Evolutionary conservation across 495 filamentous ascomycete genomes (phyloP).

Genomic region (Penicillium atrosanguineum): DNA sequence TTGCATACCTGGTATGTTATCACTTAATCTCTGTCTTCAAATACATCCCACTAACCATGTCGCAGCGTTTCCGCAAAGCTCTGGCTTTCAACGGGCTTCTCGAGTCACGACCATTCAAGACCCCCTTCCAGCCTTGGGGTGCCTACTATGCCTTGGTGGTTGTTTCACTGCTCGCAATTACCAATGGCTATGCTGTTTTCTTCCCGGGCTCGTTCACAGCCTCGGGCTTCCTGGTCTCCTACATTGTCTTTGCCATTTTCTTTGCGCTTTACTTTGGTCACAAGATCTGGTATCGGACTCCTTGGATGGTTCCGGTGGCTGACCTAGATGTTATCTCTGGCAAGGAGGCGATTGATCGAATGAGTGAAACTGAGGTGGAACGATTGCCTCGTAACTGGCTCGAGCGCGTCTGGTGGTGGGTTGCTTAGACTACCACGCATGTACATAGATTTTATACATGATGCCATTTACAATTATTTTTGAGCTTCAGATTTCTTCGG

Average conservation of each 20-base stretch:
- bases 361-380: constrained; percentile 27
- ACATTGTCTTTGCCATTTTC: constrained; percentile 60
- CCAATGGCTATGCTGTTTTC: constrained; percentile 65
- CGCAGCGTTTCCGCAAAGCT: constrained; percentile 45
- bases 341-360: constrained; percentile 33
- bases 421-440: constrained; percentile 11
- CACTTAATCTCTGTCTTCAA: background rate
- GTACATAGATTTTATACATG: background rate
- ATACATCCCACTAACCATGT: background rate
- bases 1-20: constrained; percentile 31
- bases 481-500: background rate
- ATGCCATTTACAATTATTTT: background rate
- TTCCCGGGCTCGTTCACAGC: constrained; percentile 46
- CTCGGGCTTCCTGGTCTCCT: constrained; percentile 50
- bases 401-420: constrained; percentile 35
- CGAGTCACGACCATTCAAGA: constrained; percentile 51
- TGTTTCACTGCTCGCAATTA: constrained; percentile 56
- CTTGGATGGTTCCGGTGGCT: constrained; percentile 50
- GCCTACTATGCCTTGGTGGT: constrained; percentile 55
- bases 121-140: constrained; percentile 53
- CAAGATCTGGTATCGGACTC: constrained; percentile 33
- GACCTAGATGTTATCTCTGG: constrained; percentile 32
- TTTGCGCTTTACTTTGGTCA: constrained; percentile 59
- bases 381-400: constrained; percentile 30
- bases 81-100: constrained; percentile 38